These are phyloP conservation scores for Aspergillus heteromorphus DNA, from an alignment of 495 filamentous ascomycete species.

Conservation along the genomic window DNA sequence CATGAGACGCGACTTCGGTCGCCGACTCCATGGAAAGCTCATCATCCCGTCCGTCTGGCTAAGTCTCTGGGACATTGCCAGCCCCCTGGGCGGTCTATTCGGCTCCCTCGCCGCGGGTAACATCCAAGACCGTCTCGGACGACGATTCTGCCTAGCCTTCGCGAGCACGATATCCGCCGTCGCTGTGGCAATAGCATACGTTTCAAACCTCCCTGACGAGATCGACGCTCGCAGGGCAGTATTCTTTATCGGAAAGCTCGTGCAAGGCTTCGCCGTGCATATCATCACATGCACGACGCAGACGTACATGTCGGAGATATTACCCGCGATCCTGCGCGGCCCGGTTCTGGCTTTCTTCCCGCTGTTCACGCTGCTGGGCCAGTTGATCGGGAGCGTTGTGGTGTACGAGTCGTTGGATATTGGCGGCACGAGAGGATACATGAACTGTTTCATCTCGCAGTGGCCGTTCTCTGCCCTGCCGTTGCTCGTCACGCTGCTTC, in stretches of 20 bases:
- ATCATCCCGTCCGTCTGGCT: constrained; percentile 47
- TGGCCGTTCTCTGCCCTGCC: constrained; percentile 43
- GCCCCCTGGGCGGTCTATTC: constrained; percentile 36
- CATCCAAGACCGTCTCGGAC: constrained; percentile 38
- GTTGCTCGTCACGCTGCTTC: constrained; percentile 57
- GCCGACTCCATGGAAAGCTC: constrained; percentile 22
- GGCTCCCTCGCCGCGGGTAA: constrained; percentile 35
- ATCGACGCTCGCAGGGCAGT: constrained; percentile 25
- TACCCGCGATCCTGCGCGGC: constrained; percentile 36
- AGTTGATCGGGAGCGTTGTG: constrained; percentile 39
- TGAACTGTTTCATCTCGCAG: constrained; percentile 26
- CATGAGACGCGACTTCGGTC: constrained; percentile 32
- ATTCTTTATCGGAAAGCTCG: constrained; percentile 28
- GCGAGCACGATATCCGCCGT: constrained; percentile 34
- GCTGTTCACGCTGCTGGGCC: constrained; percentile 40
- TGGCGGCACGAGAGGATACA: constrained; percentile 16
- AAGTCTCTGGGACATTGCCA: constrained; percentile 37
- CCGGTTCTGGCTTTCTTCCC: constrained; percentile 41
- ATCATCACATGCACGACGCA: constrained; percentile 36
- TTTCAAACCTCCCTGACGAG: constrained; percentile 23
- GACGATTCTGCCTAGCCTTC: constrained; percentile 29
- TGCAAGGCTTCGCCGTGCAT: constrained; percentile 39
- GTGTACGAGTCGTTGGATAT: constrained; percentile 24
- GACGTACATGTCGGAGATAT: constrained; percentile 45
- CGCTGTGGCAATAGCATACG: constrained; percentile 32